Base-by-base conservation (phyloP, 495 filamentous ascomycete genomes). In the Aspergillus leporis region DNA sequence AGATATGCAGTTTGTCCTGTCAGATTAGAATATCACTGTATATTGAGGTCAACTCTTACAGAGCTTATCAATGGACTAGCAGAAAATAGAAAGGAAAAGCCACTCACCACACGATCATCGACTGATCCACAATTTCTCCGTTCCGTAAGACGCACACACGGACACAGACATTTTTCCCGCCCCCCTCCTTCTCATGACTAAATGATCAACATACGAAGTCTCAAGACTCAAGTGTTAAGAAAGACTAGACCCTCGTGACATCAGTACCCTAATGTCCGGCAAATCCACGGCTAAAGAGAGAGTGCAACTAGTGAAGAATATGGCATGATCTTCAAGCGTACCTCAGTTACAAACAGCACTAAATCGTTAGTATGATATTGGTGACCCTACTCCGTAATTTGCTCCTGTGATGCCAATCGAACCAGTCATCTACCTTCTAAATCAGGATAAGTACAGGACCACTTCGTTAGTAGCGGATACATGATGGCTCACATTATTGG, bases 261-360 rank as follows among this genome's bases (percentile, higher is more conserved):
- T 36, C 13, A 36, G 13, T 36, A 36, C 9, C 34, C 34, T 36
- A 36, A 36, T 2, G n/a, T 1, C 18, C 16, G 41, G 41, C 41
- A 45, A 45, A 45, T 45, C 41, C 41, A 45, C 41, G 41, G 41
- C n/a, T 45, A 19, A 45, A 19, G 41, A 21, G 9, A 36, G 34
- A 8, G 34, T 10, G 9, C 34, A 12, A 36, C 34, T 2, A 14
- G 34, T 12, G 13, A 10, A 36, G 9, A 8, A 36, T 36, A 8
- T 36, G 34, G 34, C 34, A 36, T 36, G 34, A 36, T 14, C 34
- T 45, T 45, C 41, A 6, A 45, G n/a, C 14, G 16, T 18, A 45
- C 41, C 18, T 45, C 2, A 21, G 16, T 45, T 19, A 45, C 5
- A 18, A 43, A 4, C 19, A 19, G 41, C 41, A 14, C 41, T 45